Evolutionary conservation across 2,329 filamentous ascomycete species (phyloP), one percentile per base, ranked within the genome.

Genomic region (Cladobotryum protrusum): DNA sequence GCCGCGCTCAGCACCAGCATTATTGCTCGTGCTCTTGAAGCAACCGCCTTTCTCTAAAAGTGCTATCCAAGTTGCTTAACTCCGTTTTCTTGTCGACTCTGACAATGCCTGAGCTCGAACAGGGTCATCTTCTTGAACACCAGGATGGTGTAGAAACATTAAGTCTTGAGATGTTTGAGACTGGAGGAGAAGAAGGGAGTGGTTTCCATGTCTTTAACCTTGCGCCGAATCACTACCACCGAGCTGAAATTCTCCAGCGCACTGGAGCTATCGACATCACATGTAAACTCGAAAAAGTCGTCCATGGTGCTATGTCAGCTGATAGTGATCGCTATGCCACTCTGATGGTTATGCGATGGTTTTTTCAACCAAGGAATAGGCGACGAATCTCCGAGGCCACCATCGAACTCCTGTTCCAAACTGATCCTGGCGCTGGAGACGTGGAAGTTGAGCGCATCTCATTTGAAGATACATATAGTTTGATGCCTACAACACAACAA

Each of bases 201-300:
- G 48, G 44, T 3, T 57, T 57, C 17, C 54, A 44, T 17, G 44
- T 48, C 12, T 47, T 49, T 17, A 56, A 55, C 24, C n/a, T 47
- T 36, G 41, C 55, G 3, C 7, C 15, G 14, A 36, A 50, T 5
- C 55, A 45, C 3, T 55, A 55, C n/a, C 51, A 53, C 20, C 51
- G 51, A 20, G 43, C 47, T 3, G 47, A 53, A 19, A 47, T 53
- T 12, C 47, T 53, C 36, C 55, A 57, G 32, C 45, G 52, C 3
- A 39, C 48, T 8, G 50, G 54, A 3, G 37, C 53, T 15, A 54
- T 57, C 0, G 49, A 57, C 0, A 51, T 57, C 29, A 46, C 46
- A 4, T 57, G 55, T 39, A 46, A 35, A 0, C 36, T 54, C 0
- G 43, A 52, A 29, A 45, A 50, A 5, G 37, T 45, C 13, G n/a